Percentiles rank a stretch among this genome's conserved stretches.
Conservation (phyloP, 768 basidiomycete species). For the Scleroderma bovista region DNA sequence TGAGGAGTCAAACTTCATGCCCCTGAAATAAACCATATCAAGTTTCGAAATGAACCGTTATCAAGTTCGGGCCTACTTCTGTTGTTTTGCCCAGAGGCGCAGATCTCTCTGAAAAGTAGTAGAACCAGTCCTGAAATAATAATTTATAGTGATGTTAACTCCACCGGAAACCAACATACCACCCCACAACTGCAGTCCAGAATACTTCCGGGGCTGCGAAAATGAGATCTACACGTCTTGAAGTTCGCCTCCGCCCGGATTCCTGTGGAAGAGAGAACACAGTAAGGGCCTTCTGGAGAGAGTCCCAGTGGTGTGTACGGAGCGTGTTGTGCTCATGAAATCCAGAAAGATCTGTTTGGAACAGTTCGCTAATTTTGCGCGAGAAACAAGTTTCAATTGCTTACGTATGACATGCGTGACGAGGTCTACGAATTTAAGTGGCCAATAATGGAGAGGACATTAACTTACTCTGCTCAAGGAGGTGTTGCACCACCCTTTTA, state of each 20-base stretch:
- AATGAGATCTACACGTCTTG: slow-evolving; percentile 81
- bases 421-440: slow-evolving; percentile 40
- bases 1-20: slow-evolving; percentile 80
- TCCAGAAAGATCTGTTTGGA: slow-evolving; percentile 47
- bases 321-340: slow-evolving; percentile 53
- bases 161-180: slow-evolving; percentile 38
- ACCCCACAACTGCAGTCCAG: slow-evolving; percentile 87
- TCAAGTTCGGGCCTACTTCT: slow-evolving; percentile 35
- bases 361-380: neutral
- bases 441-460: neutral
- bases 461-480: slow-evolving; percentile 51
- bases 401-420: slow-evolving; percentile 83
- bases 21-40: slow-evolving; percentile 34
- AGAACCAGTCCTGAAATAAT: slow-evolving; percentile 79
- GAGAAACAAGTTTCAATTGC: slow-evolving; percentile 17
- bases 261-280: slow-evolving; percentile 62
- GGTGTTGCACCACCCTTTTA: slow-evolving; percentile 48
- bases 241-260: slow-evolving; percentile 31
- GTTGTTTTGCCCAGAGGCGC: slow-evolving; percentile 62
- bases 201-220: slow-evolving; percentile 73
- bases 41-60: neutral
- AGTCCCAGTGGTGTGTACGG: slow-evolving; percentile 63
- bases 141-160: no score
- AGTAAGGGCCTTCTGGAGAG: slow-evolving; percentile 80
- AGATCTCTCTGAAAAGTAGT: slow-evolving; percentile 88